Conservation (phyloP, 108 stramenopile species). For the Seminavis robusta region DNA sequence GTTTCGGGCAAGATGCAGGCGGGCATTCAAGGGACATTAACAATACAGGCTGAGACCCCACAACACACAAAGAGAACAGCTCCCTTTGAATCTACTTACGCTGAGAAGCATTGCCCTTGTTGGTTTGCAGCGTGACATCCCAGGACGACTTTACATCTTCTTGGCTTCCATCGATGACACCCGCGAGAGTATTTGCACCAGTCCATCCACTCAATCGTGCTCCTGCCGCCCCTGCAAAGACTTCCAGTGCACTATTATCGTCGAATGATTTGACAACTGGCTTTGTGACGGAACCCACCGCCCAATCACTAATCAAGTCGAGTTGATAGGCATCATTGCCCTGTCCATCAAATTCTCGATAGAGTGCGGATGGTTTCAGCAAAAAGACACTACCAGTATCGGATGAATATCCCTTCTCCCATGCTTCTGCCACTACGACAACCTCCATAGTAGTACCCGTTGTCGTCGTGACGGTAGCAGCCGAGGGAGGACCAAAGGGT, state of each 20-base stretch:
- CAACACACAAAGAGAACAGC: no score
- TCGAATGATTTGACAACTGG: constrained; percentile 7
- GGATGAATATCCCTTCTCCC: constrained; percentile 22
- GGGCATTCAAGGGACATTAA: no score
- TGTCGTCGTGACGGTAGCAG: background rate
- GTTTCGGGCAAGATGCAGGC: no score
- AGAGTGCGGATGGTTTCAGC: constrained; percentile 8
- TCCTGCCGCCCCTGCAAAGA: constrained; percentile 26
- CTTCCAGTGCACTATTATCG: constrained; percentile 7
- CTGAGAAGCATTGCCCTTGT: constrained; percentile 17
- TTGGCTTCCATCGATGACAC: constrained; percentile 4
- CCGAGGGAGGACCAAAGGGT: constrained; percentile 20
- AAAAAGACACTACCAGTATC: constrained; percentile 22
- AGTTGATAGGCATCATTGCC: constrained; percentile 11
- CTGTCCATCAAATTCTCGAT: constrained; percentile 4
- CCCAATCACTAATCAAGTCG: constrained; percentile 14
- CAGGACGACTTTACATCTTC: constrained; percentile 17
- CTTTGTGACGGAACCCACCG: constrained; percentile 12
- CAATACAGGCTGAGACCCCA: no score
- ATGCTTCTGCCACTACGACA: constrained; percentile 29
- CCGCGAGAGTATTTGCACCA: constrained; percentile 9
- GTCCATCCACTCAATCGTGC: constrained; percentile 22
- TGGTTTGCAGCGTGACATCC: constrained; percentile 7
- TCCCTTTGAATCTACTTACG: constrained; percentile 42
- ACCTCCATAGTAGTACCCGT: no score